Evolutionary conservation across 176 grass and related monocot species (phyloP), one percentile per base, ranked within the genome.

Genomic region (Oropetium thomaeum): DNA sequence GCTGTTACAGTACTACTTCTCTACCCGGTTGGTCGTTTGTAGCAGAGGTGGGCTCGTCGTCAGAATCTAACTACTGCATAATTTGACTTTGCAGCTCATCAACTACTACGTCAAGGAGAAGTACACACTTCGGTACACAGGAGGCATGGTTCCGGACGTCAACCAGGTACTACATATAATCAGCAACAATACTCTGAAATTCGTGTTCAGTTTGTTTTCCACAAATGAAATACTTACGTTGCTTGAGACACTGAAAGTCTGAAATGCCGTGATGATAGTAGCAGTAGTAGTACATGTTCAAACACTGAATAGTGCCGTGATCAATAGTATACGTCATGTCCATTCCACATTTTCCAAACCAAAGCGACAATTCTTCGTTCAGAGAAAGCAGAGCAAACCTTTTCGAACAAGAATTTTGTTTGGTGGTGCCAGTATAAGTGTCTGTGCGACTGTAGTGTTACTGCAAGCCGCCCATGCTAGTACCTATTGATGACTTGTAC

Each of bases 121-220:
- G 82, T 96, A 99, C 82, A 99, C 96, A 17, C 71, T 99, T 79
- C 96, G 96, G 37, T 99, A 96, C 87, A 99, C 92, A 1, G 96
- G 96, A 95, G 96, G 92, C 70, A 99, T 99, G 96, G 96, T 99
- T 62, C 96, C 96, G 58, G 96, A 99, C 61, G 96, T 99, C 65
- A 99, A 99, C 87, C 96, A 96, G 92, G 96, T 99, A 92, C 30
- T 99, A 92, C 30, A 3, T 32, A 61, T 45, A 61, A 61, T 57
- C 38, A 76, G 40, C 25, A 66, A 49, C 40, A 27, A 16, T 41
- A 28, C 13, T 40, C 63, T 10, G n/a, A 69, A 38, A 39, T n/a
- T 2, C 52, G 33, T 30, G 4, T 16, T 58, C 26, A 25, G 27
- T 28, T 28, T 7, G 14, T 10, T 25, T 63, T 8, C 28, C 42